Base-by-base conservation (phyloP, 352 stramenopile species). In the Plasmopara muralis region DNA sequence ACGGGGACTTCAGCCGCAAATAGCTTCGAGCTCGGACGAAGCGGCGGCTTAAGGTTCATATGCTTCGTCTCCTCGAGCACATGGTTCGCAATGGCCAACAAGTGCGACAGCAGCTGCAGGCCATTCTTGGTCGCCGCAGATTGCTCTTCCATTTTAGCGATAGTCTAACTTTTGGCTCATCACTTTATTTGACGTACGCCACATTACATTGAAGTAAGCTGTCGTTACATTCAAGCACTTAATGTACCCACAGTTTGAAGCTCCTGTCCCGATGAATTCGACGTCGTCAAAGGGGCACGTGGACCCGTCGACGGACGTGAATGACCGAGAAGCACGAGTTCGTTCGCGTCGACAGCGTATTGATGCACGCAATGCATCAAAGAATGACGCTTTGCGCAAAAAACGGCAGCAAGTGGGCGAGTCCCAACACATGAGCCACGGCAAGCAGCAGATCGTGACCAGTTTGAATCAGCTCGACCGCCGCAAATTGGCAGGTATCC, bases 31-130 rank as follows among this genome's bases (percentile, higher is more conserved):
- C 74, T 93, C 28, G 80, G 75, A 48, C 86, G 82, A 1, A 93
- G 74, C 28, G 82, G 82, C 18, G 80, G 77, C 64, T 87, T 90
- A 16, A 90, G 67, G 57, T 93, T 93, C 63, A 90, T 82, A 62
- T 90, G 64, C 61, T 87, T 87, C 53, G 71, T 77, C 62, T 93
- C 82, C 52, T 87, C 76, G 16, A 90, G 77, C 47, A 90, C 77
- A 38, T 88, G 80, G 51, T 80, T 87, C 16, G 74, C 73, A 53
- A 90, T 81, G 29, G 79, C 74, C 10, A 90, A 64, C 42, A 90
- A 70, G 33, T 87, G 70, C 29, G 83, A 72, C 16, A 90, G 65
- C 46, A 83, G 58, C 50, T 88, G 77, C 48, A 66, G 51, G 2
- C 74, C 73, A 57, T 70, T 73, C 63, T 81, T 80, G 18, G 51